Evolutionary conservation across 2,329 filamentous ascomycete species (phyloP).

Genomic region (Didymella glomerata): DNA sequence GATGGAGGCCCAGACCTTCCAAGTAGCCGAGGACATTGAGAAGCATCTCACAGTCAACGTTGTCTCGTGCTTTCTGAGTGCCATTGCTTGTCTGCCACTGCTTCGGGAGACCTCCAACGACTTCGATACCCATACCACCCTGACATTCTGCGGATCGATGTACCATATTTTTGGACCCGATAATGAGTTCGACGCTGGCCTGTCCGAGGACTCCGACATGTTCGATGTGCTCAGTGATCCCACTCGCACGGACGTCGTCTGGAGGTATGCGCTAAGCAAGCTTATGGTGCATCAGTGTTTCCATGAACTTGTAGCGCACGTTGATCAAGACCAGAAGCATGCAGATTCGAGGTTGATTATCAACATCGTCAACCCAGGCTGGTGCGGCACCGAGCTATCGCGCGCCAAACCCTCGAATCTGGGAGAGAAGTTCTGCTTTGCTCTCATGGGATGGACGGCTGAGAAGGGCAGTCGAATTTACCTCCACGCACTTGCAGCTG

Average conservation of each 20-base stretch:
- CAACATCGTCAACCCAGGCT: neutral
- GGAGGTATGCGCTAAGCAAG: neutral
- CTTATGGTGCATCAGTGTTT: neutral
- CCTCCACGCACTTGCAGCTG: neutral
- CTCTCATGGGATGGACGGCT: neutral
- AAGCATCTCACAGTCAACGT: neutral
- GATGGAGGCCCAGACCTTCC: neutral
- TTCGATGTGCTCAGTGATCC: neutral
- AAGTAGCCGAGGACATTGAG: neutral
- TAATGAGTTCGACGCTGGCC: neutral
- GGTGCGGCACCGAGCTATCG: neutral
- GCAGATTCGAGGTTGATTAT: neutral
- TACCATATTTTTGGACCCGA: neutral
- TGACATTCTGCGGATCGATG: neutral
- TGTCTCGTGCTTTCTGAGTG: neutral
- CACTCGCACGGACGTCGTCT: neutral
- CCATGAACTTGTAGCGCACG: neutral
- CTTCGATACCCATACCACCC: neutral
- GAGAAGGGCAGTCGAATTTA: neutral
- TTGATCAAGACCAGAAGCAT: neutral
- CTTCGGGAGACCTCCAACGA: neutral
- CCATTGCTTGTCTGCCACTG: neutral
- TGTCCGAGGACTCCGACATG: neutral
- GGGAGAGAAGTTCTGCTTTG: neutral
- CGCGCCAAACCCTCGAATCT: neutral